These are phyloP conservation scores for Gossypium aridum DNA, from an alignment of 441 rosid species.

Conservation along the genomic window DNA sequence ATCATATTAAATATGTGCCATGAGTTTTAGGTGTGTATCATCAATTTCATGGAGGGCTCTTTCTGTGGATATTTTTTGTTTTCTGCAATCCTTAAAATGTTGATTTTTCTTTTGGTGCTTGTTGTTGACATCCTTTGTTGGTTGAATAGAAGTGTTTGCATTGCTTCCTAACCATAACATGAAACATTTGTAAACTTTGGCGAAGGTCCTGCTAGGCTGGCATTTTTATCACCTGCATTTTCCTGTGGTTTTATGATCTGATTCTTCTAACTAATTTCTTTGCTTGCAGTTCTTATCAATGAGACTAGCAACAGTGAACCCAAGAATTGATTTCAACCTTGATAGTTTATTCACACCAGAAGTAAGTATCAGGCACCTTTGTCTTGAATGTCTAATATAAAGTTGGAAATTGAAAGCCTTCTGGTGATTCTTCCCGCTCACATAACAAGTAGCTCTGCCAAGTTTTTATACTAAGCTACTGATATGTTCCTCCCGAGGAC, in stretches of 20 bases:
- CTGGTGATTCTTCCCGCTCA: background rate
- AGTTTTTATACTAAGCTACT: background rate
- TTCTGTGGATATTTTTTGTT: background rate
- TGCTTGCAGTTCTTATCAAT: slow-evolving; percentile 77
- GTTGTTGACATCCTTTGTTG: background rate
- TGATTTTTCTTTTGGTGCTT: background rate
- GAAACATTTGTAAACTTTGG: background rate
- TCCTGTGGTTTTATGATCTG: slow-evolving; percentile 14
- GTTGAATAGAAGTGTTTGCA: background rate
- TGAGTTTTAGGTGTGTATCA: background rate
- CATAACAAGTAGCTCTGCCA: slow-evolving; percentile 3
- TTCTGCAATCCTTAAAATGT: background rate
- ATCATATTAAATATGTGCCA: background rate
- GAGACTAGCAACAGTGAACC: slow-evolving; percentile 89
- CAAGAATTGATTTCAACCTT: slow-evolving; percentile 76
- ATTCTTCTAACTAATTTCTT: slow-evolving; percentile 13
- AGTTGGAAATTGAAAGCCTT: background rate
- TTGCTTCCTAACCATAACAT: background rate
- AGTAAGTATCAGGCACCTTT: slow-evolving; percentile 40
- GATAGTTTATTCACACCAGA: slow-evolving; percentile 65
- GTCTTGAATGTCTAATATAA: slow-evolving; percentile 8
- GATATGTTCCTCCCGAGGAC: background rate
- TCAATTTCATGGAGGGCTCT: background rate
- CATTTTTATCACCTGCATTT: background rate
- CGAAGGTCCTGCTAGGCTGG: slow-evolving; percentile 1